Conservation (phyloP, 305 asterid species). For the Fraxinus nigra region DNA sequence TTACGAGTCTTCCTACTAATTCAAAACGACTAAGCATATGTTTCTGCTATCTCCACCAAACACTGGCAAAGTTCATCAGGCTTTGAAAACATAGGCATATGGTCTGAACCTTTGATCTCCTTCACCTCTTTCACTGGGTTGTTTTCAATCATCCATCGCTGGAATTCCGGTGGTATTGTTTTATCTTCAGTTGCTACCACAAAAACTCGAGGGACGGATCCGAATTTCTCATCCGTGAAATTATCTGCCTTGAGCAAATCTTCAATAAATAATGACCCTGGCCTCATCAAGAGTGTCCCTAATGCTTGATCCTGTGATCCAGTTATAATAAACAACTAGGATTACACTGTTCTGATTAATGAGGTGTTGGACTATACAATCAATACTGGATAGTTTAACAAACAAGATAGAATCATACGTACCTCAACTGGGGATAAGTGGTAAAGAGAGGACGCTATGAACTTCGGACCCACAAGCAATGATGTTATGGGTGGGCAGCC, state of each 20-base stretch:
- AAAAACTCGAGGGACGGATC: constrained; percentile 53
- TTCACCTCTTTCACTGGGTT: constrained; percentile 54
- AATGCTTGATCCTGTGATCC: constrained; percentile 43
- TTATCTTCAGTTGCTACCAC: constrained; percentile 50
- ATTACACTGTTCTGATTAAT: not conserved
- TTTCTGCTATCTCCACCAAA: constrained; percentile 37
- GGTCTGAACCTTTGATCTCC: constrained; percentile 59
- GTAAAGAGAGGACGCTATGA: constrained; percentile 25
- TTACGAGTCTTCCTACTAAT: not conserved
- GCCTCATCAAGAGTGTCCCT: constrained; percentile 45
- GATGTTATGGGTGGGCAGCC: constrained; percentile 31
- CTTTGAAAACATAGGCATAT: constrained; percentile 57
- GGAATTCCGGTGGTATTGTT: constrained; percentile 42
- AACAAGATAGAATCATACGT: not conserved
- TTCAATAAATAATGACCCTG: constrained; percentile 50
- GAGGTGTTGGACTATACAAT: not conserved
- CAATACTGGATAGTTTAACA: not conserved
- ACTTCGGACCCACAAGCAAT: constrained; percentile 26
- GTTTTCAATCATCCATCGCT: constrained; percentile 52
- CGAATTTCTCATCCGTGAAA: constrained; percentile 41
- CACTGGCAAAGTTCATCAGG: constrained; percentile 45
- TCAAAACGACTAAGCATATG: constrained; percentile 22
- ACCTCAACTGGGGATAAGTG: constrained; percentile 26
- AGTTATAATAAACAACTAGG: not conserved
- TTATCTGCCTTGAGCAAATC: constrained; percentile 37